Evolutionary conservation across 2,329 filamentous ascomycete genomes (phyloP).

Genomic region (Hawksworthiomyces lignivorus): DNA sequence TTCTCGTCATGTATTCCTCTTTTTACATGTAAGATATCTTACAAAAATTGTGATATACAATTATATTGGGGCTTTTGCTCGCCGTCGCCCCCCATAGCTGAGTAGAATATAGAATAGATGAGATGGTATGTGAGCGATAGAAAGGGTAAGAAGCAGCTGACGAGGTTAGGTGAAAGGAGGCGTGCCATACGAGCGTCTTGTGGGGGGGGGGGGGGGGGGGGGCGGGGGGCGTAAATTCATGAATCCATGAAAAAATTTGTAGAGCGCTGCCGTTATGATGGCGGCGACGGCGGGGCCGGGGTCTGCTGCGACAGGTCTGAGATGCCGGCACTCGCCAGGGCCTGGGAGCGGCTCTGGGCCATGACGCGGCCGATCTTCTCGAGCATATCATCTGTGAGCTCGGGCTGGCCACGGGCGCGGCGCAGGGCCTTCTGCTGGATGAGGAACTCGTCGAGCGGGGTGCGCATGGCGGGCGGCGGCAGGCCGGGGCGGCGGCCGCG

Average conservation of each 20-base stretch:
- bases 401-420: conserved; percentile 45
- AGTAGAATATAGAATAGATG: conserved; percentile 4
- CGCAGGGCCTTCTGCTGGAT: conserved; percentile 44
- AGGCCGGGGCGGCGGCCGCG: conserved; percentile 24
- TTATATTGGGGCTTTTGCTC: conserved; percentile 1
- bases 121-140: neutral
- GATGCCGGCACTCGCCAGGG: conserved; percentile 6
- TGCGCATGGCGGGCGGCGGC: conserved; percentile 36
- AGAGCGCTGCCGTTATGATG: conserved; percentile 1
- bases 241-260: too few relatives aligned
- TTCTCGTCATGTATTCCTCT: neutral
- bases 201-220: neutral
- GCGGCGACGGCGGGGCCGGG: neutral
- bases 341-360: conserved; percentile 35
- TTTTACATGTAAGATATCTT: conserved; percentile 1
- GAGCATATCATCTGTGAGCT: conserved; percentile 51
- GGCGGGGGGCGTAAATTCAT: neutral
- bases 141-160: neutral
- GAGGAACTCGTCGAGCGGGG: conserved; percentile 54
- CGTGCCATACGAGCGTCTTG: too few relatives aligned
- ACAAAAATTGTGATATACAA: neutral
- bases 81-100: conserved; percentile 2
- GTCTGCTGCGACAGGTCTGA: neutral
- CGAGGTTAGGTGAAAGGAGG: too few relatives aligned
- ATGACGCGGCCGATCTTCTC: conserved; percentile 56